Evolutionary conservation across 306 rosid species (phyloP).

Genomic region (Quercus glauca): DNA sequence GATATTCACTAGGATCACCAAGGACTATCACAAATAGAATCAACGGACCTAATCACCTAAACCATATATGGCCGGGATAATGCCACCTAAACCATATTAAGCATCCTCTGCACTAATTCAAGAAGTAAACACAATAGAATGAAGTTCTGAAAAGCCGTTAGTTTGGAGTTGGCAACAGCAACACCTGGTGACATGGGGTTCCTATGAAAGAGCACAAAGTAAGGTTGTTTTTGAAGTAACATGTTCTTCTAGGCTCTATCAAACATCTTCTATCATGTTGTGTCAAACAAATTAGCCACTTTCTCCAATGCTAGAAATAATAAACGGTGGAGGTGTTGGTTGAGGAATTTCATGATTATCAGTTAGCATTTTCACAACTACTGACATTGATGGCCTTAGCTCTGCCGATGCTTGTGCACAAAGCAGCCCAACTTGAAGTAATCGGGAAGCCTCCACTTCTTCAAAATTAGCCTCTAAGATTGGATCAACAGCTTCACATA

Average conservation of each 20-base stretch:
- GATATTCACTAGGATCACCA: not conserved
- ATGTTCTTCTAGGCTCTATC: constrained; percentile 37
- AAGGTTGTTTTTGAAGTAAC: not conserved
- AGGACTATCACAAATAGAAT: not conserved
- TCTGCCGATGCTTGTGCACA: constrained; percentile 56
- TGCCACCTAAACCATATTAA: too few relatives aligned
- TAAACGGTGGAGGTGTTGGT: constrained; percentile 53
- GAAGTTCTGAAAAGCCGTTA: too few relatives aligned
- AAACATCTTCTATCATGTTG: constrained; percentile 32
- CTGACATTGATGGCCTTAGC: constrained; percentile 47
- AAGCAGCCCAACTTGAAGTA: constrained; percentile 47
- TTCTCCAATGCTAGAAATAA: constrained; percentile 20
- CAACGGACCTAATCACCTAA: too few relatives aligned
- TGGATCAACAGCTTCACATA: constrained; percentile 38
- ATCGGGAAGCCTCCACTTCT: constrained; percentile 32
- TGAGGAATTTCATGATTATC: constrained; percentile 32
- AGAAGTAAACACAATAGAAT: too few relatives aligned
- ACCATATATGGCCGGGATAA: too few relatives aligned
- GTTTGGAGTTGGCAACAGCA: not conserved
- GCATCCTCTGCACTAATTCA: not conserved
- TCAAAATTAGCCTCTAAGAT: constrained; percentile 24
- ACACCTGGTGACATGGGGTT: not conserved
- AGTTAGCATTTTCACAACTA: constrained; percentile 38
- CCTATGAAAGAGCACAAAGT: not conserved
- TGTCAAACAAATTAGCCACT: not conserved